Evolutionary conservation across 2,329 filamentous ascomycete species (phyloP).

Genomic region (Nemania bipapillata): DNA sequence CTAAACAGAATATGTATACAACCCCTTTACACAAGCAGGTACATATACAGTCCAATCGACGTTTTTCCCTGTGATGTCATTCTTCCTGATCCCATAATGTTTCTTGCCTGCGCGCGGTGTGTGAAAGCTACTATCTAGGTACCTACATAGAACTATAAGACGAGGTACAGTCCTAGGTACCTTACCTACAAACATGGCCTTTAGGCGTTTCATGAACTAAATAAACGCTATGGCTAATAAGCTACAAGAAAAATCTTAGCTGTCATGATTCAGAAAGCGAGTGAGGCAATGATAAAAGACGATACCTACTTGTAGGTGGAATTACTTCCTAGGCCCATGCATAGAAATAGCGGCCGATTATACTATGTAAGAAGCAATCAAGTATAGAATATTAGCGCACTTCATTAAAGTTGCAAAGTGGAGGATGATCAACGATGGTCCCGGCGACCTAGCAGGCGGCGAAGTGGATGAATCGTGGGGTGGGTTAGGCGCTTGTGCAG

Average conservation of each 20-base stretch:
- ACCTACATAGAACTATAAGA: no score
- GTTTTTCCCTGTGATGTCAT: constrained; percentile 22
- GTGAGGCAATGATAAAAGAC: no score
- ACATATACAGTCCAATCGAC: constrained; percentile 5
- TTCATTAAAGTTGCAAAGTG: no score
- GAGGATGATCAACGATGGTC: background rate
- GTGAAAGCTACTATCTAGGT: background rate
- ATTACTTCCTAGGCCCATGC: background rate
- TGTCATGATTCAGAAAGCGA: no score
- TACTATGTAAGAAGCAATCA: background rate
- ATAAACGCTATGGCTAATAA: background rate
- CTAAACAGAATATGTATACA: background rate
- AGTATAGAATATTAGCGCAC: no score
- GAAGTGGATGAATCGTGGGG: constrained; percentile 27
- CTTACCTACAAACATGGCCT: no score
- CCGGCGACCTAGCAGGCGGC: background rate
- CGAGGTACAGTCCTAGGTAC: no score
- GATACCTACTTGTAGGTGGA: no score
- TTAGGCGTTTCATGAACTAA: no score
- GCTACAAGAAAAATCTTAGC: background rate
- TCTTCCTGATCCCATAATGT: background rate
- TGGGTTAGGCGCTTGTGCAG: constrained; percentile 12
- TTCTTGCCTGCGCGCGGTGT: background rate
- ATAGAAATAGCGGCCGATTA: background rate
- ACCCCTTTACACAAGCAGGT: no score